A percentile compares a stretch with the other conserved stretches of the same genome.
These are phyloP conservation scores for Allomyces macrogynus DNA, from an alignment of 192 early-diverging fungal genomes.

Conservation along the genomic window DNA sequence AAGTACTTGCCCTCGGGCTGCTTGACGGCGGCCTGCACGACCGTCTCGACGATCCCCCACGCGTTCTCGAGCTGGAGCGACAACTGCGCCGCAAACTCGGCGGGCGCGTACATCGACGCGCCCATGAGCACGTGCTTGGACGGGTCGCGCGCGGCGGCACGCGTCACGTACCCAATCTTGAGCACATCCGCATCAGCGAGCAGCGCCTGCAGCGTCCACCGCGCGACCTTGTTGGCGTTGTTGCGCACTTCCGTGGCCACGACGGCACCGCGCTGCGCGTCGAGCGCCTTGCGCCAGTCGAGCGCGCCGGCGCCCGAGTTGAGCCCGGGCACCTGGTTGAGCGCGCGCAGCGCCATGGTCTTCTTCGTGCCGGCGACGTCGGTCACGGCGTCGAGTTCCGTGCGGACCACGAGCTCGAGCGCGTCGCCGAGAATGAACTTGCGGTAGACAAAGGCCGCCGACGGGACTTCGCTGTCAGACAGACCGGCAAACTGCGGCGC, in stretches of 20 bases:
- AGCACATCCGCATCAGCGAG: constrained; percentile 72
- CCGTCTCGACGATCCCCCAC: constrained; percentile 91
- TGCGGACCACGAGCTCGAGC: constrained; percentile 51
- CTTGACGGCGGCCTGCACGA: constrained; percentile 68
- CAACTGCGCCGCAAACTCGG: constrained; percentile 78
- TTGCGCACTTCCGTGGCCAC: constrained; percentile 96
- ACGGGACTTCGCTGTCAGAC: constrained; percentile 21
- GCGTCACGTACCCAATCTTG: constrained; percentile 71
- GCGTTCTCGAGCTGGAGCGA: constrained; percentile 62
- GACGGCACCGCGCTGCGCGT: constrained; percentile 84
- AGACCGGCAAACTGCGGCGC: constrained; percentile 51
- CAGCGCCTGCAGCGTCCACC: constrained; percentile 86
- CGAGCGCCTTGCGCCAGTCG: constrained; percentile 86
- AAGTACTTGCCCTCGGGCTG: constrained; percentile 89
- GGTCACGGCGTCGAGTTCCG: constrained; percentile 60
- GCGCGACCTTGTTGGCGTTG: constrained; percentile 80
- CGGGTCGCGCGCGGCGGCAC: constrained; percentile 56
- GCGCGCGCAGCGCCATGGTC: constrained; percentile 47
- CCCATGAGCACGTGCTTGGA: constrained; percentile 66
- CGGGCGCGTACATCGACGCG: constrained; percentile 62
- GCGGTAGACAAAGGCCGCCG: constrained; percentile 54
- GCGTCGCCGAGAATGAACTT: constrained; percentile 67
- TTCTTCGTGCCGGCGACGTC: constrained; percentile 27
- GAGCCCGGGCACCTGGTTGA: constrained; percentile 79
- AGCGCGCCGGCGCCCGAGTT: constrained; percentile 46